These are phyloP conservation scores for Graphilbum fragrans DNA, from an alignment of 2,329 filamentous ascomycete species.

Conservation along the genomic window DNA sequence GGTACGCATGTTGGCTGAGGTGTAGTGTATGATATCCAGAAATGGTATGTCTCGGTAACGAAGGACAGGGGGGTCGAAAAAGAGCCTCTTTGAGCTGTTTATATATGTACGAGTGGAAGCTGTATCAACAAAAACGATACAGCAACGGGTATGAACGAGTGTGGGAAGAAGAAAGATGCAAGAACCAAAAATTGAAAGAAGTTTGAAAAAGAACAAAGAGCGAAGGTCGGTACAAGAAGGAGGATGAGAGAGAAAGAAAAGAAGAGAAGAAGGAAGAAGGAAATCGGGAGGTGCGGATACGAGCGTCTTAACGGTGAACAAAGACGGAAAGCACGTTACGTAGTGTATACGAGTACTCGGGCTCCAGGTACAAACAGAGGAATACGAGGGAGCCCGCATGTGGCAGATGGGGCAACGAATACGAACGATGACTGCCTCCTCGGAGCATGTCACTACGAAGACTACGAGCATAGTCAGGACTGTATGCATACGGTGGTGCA, in stretches of 20 bases:
- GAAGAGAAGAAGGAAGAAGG: background rate
- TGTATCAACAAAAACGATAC: background rate
- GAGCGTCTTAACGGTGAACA: background rate
- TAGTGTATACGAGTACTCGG: too few relatives aligned
- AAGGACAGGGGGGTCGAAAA: background rate
- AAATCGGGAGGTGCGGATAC: background rate
- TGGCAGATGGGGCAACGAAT: background rate
- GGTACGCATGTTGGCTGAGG: slow-evolving; percentile 5
- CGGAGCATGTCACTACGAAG: too few relatives aligned
- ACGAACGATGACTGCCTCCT: background rate
- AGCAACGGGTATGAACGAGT: slow-evolving; percentile 1
- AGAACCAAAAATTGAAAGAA: background rate
- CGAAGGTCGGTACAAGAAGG: too few relatives aligned
- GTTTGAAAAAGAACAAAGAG: too few relatives aligned
- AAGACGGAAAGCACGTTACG: background rate
- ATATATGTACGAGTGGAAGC: too few relatives aligned
- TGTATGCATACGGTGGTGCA: too few relatives aligned
- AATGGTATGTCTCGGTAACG: too few relatives aligned
- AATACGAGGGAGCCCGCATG: background rate
- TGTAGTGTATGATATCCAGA: background rate
- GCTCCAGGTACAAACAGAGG: background rate
- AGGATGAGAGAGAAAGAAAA: background rate
- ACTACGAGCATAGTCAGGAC: too few relatives aligned
- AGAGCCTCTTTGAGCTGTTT: too few relatives aligned
- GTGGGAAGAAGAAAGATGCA: background rate